Evolutionary conservation across 495 filamentous ascomycete species (phyloP), one percentile per base, ranked within the genome.

Genomic region (Penicillium parvum): DNA sequence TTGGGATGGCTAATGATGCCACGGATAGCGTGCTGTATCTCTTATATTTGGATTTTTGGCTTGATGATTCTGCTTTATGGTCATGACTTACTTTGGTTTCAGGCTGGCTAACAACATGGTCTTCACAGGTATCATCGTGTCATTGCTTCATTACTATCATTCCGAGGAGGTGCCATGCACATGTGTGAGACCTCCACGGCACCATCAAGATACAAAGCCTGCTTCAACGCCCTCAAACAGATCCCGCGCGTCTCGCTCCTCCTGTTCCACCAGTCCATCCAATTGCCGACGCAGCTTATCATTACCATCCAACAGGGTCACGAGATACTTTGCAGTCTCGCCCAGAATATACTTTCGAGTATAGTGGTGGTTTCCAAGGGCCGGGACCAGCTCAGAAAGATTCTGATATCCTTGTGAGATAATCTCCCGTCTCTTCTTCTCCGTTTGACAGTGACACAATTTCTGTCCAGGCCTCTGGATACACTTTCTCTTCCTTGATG

Each of bases 401-500:
- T 50, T 40, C 9, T 32, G 43, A 40, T 59, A 59, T 18, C 52
- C 32, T n/a, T 50, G 32, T 22, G 37, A 27, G 29, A 59, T 33
- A 32, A 47, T 21, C 39, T 59, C 56, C n/a, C 56, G 39, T 12
- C 52, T 45, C 27, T 48, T 59, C 42, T 59, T 59, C 16, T 59
- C 56, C 3, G 56, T 53, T 10, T 43, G 52, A 23, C 56, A 59
- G 32, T 59, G 56, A 37, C 56, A 59, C 9, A 56, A 26, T 23
- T 41, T 42, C 26, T 59, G 56, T 6, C 56, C 56, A 11, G 56
- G 43, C 26, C 37, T 50, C 23, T 59, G 56, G 3, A 53, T 36
- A 26, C 56, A 59, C 15, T 59, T 59, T 9, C 52, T 40, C 25
- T 59, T 59, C 11, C 44, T 55, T n/a, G n/a, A n/a, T n/a, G n/a